These are phyloP conservation scores for Fraxinus baroniana DNA, from an alignment of 305 asterid genomes.

Conservation along the genomic window DNA sequence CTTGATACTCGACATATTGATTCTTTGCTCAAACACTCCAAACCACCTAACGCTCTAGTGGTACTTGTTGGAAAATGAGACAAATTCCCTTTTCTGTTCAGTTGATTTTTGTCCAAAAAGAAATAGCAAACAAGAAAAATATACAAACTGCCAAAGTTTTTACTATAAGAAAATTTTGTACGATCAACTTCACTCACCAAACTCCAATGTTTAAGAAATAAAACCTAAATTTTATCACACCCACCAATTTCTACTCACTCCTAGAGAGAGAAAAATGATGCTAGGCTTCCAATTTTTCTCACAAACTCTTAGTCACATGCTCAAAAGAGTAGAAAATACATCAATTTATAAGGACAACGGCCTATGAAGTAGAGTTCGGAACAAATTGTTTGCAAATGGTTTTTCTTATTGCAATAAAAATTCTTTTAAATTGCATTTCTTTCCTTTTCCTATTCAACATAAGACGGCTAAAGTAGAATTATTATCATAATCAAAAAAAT, in stretches of 20 bases:
- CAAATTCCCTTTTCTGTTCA: not conserved
- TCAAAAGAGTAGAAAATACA: not conserved
- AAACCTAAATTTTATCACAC: not conserved
- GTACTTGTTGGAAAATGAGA: not conserved
- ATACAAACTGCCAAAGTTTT: not conserved
- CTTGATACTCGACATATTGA: not conserved
- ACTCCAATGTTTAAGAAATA: no score
- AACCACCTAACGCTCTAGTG: not conserved
- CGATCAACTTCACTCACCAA: not conserved
- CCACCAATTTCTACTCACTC: not conserved
- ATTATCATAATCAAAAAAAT: not conserved
- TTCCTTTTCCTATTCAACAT: not conserved
- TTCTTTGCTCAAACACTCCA: not conserved
- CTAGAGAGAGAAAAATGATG: not conserved
- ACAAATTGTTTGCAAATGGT: not conserved
- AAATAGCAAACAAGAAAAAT: not conserved
- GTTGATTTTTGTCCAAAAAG: not conserved
- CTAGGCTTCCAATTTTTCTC: not conserved
- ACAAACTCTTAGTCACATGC: not conserved
- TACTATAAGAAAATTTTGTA: not conserved
- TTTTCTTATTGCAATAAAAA: not conserved
- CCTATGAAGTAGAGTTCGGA: not conserved
- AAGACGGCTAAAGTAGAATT: not conserved
- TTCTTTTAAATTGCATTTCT: not conserved
- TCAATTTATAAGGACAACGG: not conserved